Conservation (phyloP, 1,139 yeast genomes). For the Blastobotrys aristatus region DNA sequence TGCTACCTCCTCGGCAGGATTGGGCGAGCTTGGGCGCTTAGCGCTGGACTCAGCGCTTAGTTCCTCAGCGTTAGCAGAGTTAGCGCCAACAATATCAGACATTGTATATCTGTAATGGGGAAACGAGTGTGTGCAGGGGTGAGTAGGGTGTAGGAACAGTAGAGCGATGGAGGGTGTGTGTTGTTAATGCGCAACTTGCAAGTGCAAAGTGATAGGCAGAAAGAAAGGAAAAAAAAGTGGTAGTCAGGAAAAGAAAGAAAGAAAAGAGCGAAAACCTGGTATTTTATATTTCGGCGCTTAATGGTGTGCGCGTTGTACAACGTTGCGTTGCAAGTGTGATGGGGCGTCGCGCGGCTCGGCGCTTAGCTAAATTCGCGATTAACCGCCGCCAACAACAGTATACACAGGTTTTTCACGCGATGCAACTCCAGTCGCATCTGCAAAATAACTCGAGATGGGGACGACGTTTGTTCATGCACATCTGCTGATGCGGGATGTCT, state of each 20-base stretch:
- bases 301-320: no score
- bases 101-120: no score
- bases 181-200: neutral
- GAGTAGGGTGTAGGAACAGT: neutral
- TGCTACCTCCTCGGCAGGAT: no score
- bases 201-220: neutral
- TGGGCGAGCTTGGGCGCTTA: neutral
- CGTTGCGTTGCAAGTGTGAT: no score
- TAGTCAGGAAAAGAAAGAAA: constrained; percentile 1
- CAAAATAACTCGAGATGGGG: neutral
- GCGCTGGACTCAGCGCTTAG: neutral
- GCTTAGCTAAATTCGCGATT: neutral
- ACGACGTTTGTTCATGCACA: no score
- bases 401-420: neutral
- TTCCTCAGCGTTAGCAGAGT: neutral
- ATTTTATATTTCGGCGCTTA: constrained; percentile 7
- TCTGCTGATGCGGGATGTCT: neutral
- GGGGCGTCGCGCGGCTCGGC: neutral
- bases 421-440: neutral
- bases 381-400: neutral
- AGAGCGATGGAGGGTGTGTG: neutral
- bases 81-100: neutral
- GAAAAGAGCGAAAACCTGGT: constrained; percentile 1
- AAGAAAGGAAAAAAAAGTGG: neutral
- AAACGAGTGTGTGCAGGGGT: no score